Percentiles rank a stretch among this genome's conserved stretches.
Conservation (phyloP, 805 yeast species). For the Wickerhamomyces ciferrii region DNA sequence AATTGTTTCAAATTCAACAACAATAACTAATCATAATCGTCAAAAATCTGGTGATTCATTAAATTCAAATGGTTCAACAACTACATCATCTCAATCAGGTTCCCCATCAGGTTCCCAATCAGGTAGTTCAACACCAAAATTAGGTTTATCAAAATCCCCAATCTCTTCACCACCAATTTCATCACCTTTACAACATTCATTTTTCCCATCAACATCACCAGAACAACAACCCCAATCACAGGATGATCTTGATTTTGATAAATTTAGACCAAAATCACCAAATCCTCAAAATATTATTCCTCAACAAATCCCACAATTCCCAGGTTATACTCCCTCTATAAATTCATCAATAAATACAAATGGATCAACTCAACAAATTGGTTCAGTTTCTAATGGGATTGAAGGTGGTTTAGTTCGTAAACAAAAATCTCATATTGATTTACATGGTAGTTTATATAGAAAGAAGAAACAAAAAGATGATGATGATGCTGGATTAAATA, state of each 20-base stretch:
- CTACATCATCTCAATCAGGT: too few species aligned
- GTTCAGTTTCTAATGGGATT: not conserved
- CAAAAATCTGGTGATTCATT: not conserved
- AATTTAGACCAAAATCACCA: not conserved
- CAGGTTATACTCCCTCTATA: not conserved
- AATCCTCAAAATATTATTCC: not conserved
- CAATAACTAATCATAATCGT: not conserved
- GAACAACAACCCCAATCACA: not conserved
- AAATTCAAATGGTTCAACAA: not conserved
- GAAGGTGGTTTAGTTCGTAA: not conserved
- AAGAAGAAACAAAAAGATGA: not conserved
- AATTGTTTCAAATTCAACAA: too few species aligned
- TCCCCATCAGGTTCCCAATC: not conserved
- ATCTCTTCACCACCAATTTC: constrained; percentile 2
- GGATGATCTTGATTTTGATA: not conserved
- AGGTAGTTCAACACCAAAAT: not conserved
- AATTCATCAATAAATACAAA: not conserved
- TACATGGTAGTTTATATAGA: not conserved
- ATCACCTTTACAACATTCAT: not conserved
- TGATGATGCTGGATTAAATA: not conserved
- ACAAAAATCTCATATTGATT: not conserved
- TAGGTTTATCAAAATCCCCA: not conserved
- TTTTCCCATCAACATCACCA: not conserved
- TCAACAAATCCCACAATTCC: not conserved
- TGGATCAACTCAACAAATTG: not conserved